Evolutionary conservation across 768 basidiomycete species (phyloP).

Genomic region (Pleurotus djamor): DNA sequence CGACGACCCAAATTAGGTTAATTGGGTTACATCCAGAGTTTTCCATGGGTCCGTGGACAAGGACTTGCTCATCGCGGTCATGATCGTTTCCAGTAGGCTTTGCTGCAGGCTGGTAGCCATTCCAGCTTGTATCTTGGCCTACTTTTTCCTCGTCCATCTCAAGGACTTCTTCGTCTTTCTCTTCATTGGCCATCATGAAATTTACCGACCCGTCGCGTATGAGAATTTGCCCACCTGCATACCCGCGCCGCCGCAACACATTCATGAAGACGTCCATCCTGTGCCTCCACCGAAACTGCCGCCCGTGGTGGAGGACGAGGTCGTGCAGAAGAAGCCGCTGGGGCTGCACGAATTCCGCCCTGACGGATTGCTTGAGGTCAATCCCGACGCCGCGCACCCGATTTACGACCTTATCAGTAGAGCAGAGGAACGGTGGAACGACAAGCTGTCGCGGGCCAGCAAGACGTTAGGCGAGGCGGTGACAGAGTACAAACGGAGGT

Average conservation of each 20-base stretch:
- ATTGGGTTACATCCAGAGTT: too few species aligned
- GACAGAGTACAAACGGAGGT: constrained; percentile 33
- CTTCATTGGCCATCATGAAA: background rate
- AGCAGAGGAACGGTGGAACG: constrained; percentile 35
- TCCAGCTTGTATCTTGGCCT: constrained; percentile 1
- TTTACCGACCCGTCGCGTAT: background rate
- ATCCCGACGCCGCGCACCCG: constrained; percentile 37
- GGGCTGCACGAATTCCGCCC: constrained; percentile 10
- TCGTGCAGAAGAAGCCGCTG: background rate
- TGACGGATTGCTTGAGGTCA: constrained; percentile 33
- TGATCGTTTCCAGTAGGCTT: background rate
- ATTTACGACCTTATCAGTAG: constrained; percentile 38
- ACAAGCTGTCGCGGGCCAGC: constrained; percentile 32
- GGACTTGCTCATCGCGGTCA: background rate
- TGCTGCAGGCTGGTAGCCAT: background rate
- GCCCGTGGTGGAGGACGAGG: background rate
- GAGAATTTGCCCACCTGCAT: background rate
- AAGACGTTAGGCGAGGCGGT: constrained; percentile 34
- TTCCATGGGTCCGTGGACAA: background rate
- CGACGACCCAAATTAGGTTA: too few species aligned
- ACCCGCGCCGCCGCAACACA: background rate
- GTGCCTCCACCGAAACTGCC: background rate
- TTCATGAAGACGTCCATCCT: background rate
- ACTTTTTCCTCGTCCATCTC: constrained; percentile 1
- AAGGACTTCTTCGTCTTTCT: constrained; percentile 1